These are phyloP conservation scores for Corylus avellana DNA, from an alignment of 306 rosid genomes.

Conservation along the genomic window DNA sequence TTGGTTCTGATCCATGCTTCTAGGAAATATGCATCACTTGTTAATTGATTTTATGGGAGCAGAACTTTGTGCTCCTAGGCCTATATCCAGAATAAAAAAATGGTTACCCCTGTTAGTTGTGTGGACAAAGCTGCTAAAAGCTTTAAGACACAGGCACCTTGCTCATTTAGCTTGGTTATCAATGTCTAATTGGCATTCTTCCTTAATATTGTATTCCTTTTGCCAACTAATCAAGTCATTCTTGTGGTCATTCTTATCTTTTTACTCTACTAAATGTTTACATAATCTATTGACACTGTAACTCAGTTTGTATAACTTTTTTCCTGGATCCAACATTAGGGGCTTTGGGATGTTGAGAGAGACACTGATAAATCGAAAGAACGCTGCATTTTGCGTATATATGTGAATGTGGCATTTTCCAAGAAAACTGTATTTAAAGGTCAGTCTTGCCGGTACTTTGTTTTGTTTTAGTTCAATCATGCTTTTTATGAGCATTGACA, in stretches of 20 bases:
- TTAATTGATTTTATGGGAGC: neutral
- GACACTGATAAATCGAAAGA: constrained; percentile 56
- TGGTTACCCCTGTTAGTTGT: neutral
- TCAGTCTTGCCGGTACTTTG: constrained; percentile 30
- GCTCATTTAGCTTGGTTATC: neutral
- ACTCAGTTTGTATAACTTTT: constrained; percentile 17
- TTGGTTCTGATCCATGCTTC: constrained; percentile 1
- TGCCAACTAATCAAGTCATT: neutral
- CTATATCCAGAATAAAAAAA: neutral
- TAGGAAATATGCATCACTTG: neutral
- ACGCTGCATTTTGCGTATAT: constrained; percentile 59
- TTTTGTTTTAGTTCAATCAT: neutral
- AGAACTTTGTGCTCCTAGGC: neutral
- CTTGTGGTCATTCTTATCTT: neutral
- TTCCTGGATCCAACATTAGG: constrained; percentile 44
- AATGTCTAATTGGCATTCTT: neutral
- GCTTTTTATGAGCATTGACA: neutral
- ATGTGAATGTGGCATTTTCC: constrained; percentile 77
- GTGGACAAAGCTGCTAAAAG: neutral
- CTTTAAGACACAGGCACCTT: neutral
- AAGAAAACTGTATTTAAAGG: constrained; percentile 89
- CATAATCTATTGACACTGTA: neutral
- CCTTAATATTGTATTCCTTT: neutral
- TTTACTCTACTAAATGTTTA: neutral
- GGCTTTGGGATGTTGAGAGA: constrained; percentile 71